Base-by-base conservation (phyloP, 305 asterid species). In the Fraxinus albicans region DNA sequence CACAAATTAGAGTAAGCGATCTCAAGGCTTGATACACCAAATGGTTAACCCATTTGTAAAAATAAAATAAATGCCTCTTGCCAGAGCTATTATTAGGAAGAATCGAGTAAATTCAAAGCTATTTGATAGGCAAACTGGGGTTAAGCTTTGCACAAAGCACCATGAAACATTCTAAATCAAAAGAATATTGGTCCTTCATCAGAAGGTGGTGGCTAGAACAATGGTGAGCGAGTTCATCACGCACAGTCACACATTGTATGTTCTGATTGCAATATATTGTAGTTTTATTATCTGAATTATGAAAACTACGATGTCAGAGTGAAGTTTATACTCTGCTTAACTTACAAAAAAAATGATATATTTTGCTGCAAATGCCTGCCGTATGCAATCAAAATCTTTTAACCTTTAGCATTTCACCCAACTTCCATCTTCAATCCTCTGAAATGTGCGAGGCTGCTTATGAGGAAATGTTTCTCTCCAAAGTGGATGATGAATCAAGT, bases 381-480 rank as follows among this genome's bases (percentile, higher is more conserved):
- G 44, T 25, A 17, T 34, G 44, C 77, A 73, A 33, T 70, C 42
- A 25, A 70, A 31, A 70, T 70, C 40, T 31, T n/a, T 65, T 31
- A 6, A n/a, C 47, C 40, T 17, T 86, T 58, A 85, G 38, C 1
- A 77, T 85, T 81, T 86, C 25, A 79, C 73, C 99, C 98, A 94
- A 83, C 82, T 82, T 78, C 91, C 91, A 79, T 87, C 89, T 75
- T 86, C 86, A n/a, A 85, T 80, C 85, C 97, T 93, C 87, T 65
- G 79, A 84, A 96, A 96, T 29, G 92, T 88, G 13, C 96, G 95
- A 21, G 98, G 87, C 82, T 83, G 86, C 84, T 86, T 83, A 13
- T 80, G 85, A 25, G 94, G 98, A 83, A 96, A 96, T 12, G 93
- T 84, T 78, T 89, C 90, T 79, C 88, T 86, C 97, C 97, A 93